Percentiles rank a stretch among this genome's conserved stretches.
Conservation (phyloP, 208 protist species). For the Leishmania guyanensis region DNA sequence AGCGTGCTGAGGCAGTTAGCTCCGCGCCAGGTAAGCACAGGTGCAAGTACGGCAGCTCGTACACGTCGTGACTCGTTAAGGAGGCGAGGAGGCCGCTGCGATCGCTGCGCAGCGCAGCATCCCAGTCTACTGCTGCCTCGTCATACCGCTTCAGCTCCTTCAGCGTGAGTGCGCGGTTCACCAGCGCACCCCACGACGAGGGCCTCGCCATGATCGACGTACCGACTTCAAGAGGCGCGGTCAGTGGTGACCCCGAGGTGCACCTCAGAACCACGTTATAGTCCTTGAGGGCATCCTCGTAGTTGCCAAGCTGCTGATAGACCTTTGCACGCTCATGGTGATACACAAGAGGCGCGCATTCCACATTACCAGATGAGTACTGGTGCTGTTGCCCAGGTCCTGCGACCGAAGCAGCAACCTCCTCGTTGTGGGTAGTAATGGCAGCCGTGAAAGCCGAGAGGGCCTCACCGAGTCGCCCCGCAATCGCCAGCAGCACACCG, state of each 20-base stretch:
- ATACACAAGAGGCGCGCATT: conserved; percentile 26
- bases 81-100: conserved; percentile 36
- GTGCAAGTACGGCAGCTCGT: conserved; percentile 59
- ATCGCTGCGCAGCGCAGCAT: conserved; percentile 64
- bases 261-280: conserved; percentile 71
- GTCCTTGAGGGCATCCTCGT: conserved; percentile 67
- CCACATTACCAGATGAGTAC: no score
- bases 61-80: conserved; percentile 68
- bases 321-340: conserved; percentile 89
- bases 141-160: conserved; percentile 78
- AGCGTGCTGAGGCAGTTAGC: neutral
- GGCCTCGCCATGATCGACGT: neutral
- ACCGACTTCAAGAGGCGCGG: no score
- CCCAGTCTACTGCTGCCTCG: conserved; percentile 85
- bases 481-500: conserved; percentile 50
- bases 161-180: conserved; percentile 84
- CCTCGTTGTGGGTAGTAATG: conserved; percentile 32
- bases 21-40: conserved; percentile 67
- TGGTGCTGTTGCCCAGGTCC: neutral
- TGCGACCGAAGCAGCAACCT: neutral
- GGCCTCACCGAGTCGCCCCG: conserved; percentile 37
- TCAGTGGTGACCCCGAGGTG: neutral
- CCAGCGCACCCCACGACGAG: conserved; percentile 52
- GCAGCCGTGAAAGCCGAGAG: conserved; percentile 49
- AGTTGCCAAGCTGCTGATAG: conserved; percentile 63